These are phyloP conservation scores for Arachis monticola DNA, from an alignment of 331 rosid species.

Conservation along the genomic window DNA sequence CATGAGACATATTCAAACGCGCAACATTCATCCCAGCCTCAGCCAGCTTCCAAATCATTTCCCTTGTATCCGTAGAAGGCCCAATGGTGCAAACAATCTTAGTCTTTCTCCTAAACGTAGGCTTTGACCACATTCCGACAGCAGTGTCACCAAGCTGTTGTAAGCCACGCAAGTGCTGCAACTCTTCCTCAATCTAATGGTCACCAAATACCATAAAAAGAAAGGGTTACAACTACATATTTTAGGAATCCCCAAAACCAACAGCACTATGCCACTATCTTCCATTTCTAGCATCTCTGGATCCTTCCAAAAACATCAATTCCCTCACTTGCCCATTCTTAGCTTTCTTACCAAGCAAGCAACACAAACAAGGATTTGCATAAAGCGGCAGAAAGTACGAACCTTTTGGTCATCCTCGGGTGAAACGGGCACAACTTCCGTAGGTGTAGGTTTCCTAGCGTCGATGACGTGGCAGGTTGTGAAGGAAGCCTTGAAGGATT, in stretches of 20 bases:
- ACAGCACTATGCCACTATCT: not conserved
- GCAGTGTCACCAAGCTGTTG: slow-evolving; percentile 62
- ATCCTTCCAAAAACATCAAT: not conserved
- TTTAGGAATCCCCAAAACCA: not conserved
- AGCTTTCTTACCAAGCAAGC: slow-evolving; percentile 29
- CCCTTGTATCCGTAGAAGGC: slow-evolving; percentile 91
- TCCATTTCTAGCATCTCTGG: not conserved
- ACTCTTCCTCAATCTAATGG: slow-evolving; percentile 67
- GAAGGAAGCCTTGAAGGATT: slow-evolving; percentile 6
- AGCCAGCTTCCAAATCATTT: slow-evolving; percentile 98
- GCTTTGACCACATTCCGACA: slow-evolving; percentile 86
- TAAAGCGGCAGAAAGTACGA: not conserved
- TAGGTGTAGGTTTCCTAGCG: slow-evolving; percentile 61
- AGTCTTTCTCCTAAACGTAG: slow-evolving; percentile 83
- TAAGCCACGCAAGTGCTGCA: slow-evolving; percentile 57
- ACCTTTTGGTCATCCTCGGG: slow-evolving; percentile 77
- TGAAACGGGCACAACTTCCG: slow-evolving; percentile 71
- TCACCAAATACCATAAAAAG: slow-evolving; percentile 1
- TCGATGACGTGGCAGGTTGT: slow-evolving; percentile 41
- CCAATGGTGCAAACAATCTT: slow-evolving; percentile 98
- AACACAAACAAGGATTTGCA: not conserved
- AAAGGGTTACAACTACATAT: not conserved
- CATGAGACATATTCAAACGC: slow-evolving; percentile 94
- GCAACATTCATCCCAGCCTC: slow-evolving; percentile 99
- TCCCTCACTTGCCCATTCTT: not conserved